A percentile compares a stretch with the other conserved stretches of the same genome.
Evolutionary conservation across 2,329 filamentous ascomycete genomes (phyloP).

Genomic region (Zasmidium angulare): DNA sequence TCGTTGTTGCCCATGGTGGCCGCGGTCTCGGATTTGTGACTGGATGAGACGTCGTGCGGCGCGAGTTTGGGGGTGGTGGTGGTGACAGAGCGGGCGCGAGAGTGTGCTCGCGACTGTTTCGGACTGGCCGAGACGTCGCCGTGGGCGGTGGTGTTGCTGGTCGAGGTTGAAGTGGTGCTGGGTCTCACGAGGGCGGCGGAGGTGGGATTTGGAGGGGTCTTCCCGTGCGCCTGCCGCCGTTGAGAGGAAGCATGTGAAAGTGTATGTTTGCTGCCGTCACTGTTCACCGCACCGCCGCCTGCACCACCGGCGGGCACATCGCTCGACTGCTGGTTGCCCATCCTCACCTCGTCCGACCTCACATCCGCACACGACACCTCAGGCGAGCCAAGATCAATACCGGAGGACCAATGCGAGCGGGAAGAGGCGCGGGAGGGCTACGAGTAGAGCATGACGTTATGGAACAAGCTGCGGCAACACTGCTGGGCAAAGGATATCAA

Average conservation of each 20-base stretch:
- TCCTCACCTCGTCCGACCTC: slow-evolving; percentile 22
- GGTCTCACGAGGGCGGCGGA: slow-evolving; percentile 11
- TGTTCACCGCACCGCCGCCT: background rate
- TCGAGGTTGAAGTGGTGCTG: slow-evolving; percentile 18
- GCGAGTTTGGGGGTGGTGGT: slow-evolving; percentile 17
- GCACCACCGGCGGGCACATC: background rate
- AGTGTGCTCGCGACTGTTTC: slow-evolving; percentile 28
- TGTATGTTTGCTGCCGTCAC: background rate
- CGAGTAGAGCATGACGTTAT: slow-evolving; percentile 3
- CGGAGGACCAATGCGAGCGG: background rate
- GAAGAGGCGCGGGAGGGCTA: background rate
- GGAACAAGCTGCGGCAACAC: background rate
- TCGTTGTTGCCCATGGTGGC: slow-evolving; percentile 28
- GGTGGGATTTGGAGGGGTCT: background rate
- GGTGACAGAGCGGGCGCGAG: slow-evolving; percentile 32
- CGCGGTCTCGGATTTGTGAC: slow-evolving; percentile 15
- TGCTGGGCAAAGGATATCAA: background rate
- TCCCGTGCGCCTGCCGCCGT: slow-evolving; percentile 1
- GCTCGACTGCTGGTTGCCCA: slow-evolving; percentile 50
- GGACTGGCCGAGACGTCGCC: slow-evolving; percentile 18
- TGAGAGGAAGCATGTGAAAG: background rate
- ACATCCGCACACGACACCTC: background rate
- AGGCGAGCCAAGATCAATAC: background rate
- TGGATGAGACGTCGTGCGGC: slow-evolving; percentile 16
- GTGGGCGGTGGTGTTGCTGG: slow-evolving; percentile 21